phyloP scores from a whole-genome alignment of 2,329 filamentous ascomycete genomes.

The Exophiala aquamarina region DNA sequence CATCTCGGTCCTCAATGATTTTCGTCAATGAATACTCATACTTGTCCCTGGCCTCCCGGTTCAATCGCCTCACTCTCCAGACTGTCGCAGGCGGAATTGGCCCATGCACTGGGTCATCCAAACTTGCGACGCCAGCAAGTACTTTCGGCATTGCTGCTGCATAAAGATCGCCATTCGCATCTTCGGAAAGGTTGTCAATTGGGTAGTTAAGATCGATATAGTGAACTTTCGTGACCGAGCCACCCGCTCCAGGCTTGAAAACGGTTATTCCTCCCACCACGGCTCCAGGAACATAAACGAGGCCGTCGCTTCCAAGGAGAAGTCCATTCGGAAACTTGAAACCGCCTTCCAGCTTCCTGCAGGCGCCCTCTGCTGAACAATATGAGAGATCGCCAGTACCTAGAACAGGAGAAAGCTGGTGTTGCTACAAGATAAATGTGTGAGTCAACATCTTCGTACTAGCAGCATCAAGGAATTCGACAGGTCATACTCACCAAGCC shows the following conservation, averaged over 20 bases:
- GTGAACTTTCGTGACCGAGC: slow-evolving; percentile 14
- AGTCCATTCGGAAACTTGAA: slow-evolving; percentile 37
- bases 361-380: slow-evolving; percentile 20
- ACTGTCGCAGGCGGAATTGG: slow-evolving; percentile 25
- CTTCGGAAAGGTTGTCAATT: slow-evolving; percentile 39
- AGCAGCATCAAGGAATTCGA: background rate
- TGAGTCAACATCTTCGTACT: background rate
- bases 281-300: slow-evolving; percentile 36
- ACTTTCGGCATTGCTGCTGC: slow-evolving; percentile 34
- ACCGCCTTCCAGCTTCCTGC: slow-evolving; percentile 20
- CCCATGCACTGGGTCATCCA: slow-evolving; percentile 27
- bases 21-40: slow-evolving; percentile 31
- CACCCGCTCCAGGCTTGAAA: slow-evolving; percentile 16
- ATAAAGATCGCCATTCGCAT: slow-evolving; percentile 37
- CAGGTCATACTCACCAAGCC: slow-evolving; percentile 17
- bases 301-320: slow-evolving; percentile 32
- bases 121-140: slow-evolving; percentile 23
- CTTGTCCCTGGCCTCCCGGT: slow-evolving; percentile 4
- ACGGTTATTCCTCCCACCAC: slow-evolving; percentile 29
- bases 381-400: slow-evolving; percentile 29
- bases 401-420: slow-evolving; percentile 20
- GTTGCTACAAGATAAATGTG: slow-evolving; percentile 15
- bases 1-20: slow-evolving; percentile 37
- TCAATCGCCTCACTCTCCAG: slow-evolving; percentile 28
- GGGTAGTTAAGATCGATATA: slow-evolving; percentile 32